A percentile compares a stretch with the other conserved stretches of the same genome.
These are phyloP conservation scores for Schoenoplectus tabernaemontani DNA, from an alignment of 202 grass and related monocot species.

Conservation along the genomic window DNA sequence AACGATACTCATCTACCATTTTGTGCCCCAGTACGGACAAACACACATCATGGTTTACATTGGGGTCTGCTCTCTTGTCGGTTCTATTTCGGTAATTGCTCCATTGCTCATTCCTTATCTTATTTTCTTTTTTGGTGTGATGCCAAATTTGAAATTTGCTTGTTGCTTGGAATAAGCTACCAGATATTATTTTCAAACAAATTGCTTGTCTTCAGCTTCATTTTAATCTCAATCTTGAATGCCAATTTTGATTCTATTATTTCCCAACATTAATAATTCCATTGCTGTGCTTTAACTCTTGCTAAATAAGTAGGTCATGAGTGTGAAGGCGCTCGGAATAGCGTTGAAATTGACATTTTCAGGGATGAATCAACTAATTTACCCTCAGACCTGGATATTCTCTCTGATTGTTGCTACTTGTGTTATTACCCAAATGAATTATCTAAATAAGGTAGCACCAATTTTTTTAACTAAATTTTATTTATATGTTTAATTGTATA, in stretches of 20 bases:
- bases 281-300: background rate
- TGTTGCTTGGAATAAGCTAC: background rate
- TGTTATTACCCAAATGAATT: conserved; percentile 81
- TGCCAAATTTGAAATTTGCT: background rate
- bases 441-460: conserved; percentile 64
- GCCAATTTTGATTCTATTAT: background rate
- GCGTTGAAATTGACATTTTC: conserved; percentile 80
- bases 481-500: background rate
- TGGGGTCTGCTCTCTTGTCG: conserved; percentile 85
- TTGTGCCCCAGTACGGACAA: conserved; percentile 66
- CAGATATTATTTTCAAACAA: background rate
- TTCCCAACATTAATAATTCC: background rate
- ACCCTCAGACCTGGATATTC: conserved; percentile 68
- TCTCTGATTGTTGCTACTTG: conserved; percentile 49
- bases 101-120: conserved; percentile 1
- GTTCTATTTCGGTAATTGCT: conserved; percentile 57
- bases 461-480: background rate
- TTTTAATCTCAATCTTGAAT: background rate
- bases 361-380: conserved; percentile 60
- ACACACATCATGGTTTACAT: conserved; percentile 81
- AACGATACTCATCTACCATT: conserved; percentile 46
- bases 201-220: background rate
- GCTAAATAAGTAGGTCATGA: conserved; percentile 52
- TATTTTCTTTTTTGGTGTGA: background rate
- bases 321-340: conserved; percentile 82